phyloP scores from a whole-genome alignment of 2,329 filamentous ascomycete species.

The Pseudocercospora musae region DNA sequence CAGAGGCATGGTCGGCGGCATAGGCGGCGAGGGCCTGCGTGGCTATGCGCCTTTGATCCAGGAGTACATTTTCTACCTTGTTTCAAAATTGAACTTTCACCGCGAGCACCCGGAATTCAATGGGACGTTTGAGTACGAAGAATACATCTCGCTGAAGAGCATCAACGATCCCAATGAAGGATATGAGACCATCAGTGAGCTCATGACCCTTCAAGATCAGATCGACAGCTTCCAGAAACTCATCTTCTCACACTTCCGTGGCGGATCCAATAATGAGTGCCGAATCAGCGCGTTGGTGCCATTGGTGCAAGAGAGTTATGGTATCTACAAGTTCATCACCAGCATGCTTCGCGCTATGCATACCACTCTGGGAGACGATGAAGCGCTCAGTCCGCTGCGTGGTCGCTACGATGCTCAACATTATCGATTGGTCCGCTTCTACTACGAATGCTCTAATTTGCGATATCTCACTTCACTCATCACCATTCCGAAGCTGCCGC shows the following conservation, averaged over 20 bases:
- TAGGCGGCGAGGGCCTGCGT: slow-evolving; percentile 65
- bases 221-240: slow-evolving; percentile 98
- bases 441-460: slow-evolving; percentile 98
- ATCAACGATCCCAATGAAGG: slow-evolving; percentile 99
- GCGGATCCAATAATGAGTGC: slow-evolving; percentile 91
- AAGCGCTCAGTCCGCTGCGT: slow-evolving; percentile 83
- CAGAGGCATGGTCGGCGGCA: slow-evolving; percentile 70
- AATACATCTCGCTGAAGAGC: slow-evolving; percentile 95
- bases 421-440: slow-evolving; percentile 94
- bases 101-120: slow-evolving; percentile 97
- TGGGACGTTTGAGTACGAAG: slow-evolving; percentile 97
- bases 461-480: slow-evolving; percentile 95
- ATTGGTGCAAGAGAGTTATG: slow-evolving; percentile 94
- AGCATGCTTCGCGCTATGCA: slow-evolving; percentile 99
- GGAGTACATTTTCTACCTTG: slow-evolving; percentile 94
- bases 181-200: slow-evolving; percentile 90
- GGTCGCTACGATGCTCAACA: slow-evolving; percentile 92
- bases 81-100: slow-evolving; percentile 95
- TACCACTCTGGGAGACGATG: slow-evolving; percentile 81
- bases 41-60: slow-evolving; percentile 87
- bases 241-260: slow-evolving; percentile 94
- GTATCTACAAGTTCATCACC: slow-evolving; percentile 98
- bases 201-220: slow-evolving; percentile 96
- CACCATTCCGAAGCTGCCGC: slow-evolving; percentile 90
- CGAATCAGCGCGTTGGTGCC: slow-evolving; percentile 91